Evolutionary conservation across 225 moss, liverwort and hornwort genomes (phyloP), one percentile per base, ranked within the genome.

Genomic region (Polytrichum formosum): DNA sequence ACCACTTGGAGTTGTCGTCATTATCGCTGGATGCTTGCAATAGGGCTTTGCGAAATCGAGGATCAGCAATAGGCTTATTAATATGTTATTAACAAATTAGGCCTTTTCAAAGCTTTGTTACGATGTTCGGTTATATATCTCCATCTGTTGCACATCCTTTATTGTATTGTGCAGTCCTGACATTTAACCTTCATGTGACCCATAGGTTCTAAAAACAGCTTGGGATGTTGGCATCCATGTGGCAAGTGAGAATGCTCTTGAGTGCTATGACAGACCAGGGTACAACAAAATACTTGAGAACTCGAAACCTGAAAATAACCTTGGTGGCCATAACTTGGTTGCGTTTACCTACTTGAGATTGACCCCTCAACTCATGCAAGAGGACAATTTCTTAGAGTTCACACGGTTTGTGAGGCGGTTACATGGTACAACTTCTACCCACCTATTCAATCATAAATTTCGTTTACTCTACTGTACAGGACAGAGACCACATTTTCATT

Each of bases 281-380:
- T 95, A 90, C 77, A 88, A 91, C 76, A 89, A 91, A 71, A 90
- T 95, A 54, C 74, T 95, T 56, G 83, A 89, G 68, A 95, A 88
- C 55, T 79, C 91, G 28, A 95, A 95, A 79, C 89, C 91, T 29
- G 37, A 55, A 64, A 68, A 77, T 70, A 78, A 89, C 28, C 72
- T 63, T 75, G 68, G 70, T 18, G 87, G 74, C 26, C 82, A 65
- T 59, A 81, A 78, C 61, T 70, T 95, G 72, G 81, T 82, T 46
- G 85, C 89, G 23, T 92, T 95, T 86, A 95, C 95, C 7, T 95
- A 92, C 81, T 86, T 92, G 84, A 87, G 92, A 75, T 68, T 95
- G 68, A 82, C 82, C 72, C 86, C 89, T 54, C 77, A 87, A 63
- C 81, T 95, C 69, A 95, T 92, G 89, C 91, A 92, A 71, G 82